Base-by-base conservation (phyloP, 495 filamentous ascomycete species). In the Cercophora samala region DNA sequence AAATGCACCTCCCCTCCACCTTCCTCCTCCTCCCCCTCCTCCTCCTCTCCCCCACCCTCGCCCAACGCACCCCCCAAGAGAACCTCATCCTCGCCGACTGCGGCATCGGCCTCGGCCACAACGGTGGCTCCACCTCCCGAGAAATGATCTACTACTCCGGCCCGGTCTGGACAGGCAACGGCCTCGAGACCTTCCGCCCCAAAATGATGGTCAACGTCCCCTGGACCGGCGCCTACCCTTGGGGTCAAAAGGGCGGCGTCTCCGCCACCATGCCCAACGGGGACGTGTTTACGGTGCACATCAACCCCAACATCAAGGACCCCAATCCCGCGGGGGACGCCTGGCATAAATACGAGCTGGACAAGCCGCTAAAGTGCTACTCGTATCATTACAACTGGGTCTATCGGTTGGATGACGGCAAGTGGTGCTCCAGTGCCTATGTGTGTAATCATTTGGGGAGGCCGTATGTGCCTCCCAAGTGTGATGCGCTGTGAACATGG, bases 251-350 rank as follows among this genome's bases (percentile, higher is more conserved):
- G 21, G 54, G 54, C 2, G 62, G 62, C 42, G 62, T 51, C 21
- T 54, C 23, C 42, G 62, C 62, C 21, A 53, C 62, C 42, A 53
- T 63, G 42, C 62, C 62, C 21, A 63, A 63, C 62, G 62, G 62
- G 21, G 62, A 63, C 46, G 51, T 24, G 2, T 63, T 46, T 17
- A 53, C 37, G 11, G n/a, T 63, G n/a, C 52, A 23, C n/a, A 53
- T 63, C 62, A 63, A 63, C 42, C 37, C 42, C 42, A 63, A 54
- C 19, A 63, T 63, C 62, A 63, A 63, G 62, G 62, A 63, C 62
- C 62, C 62, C 11, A 26, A 26, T 22, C 46, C 62, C 32, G 62
- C 62, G 9, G 62, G 62, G 9, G 62, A 63, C 22, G 62, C 62
- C 19, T 63, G 23, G n/a, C 62, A 63, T 32, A 63, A 51, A 19